A percentile compares a stretch with the other conserved stretches of the same genome.
These are phyloP conservation scores for Pseudoturritis turrita DNA, from an alignment of 345 rosid species.

Conservation along the genomic window DNA sequence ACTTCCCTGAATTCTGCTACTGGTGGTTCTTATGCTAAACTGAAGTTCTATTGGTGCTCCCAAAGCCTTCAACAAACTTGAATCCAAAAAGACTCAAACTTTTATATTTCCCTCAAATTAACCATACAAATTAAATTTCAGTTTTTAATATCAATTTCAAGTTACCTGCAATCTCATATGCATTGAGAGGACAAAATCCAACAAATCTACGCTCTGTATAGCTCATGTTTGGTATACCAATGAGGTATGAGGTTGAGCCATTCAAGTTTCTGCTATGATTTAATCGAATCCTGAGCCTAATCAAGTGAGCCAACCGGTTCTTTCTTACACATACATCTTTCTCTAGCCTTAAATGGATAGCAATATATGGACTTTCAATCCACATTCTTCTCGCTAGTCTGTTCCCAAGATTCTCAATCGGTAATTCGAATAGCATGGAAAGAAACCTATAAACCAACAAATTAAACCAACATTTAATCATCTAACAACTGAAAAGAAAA, in stretches of 20 bases:
- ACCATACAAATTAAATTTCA: too few relatives aligned
- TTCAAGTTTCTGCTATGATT: conserved; percentile 34
- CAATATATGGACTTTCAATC: conserved; percentile 73
- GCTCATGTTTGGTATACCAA: conserved; percentile 49
- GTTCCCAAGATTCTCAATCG: conserved; percentile 56
- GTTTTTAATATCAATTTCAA: not conserved
- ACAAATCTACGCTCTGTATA: conserved; percentile 48
- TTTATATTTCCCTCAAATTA: not conserved
- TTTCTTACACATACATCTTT: conserved; percentile 71
- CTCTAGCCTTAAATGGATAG: conserved; percentile 65
- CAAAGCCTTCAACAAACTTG: conserved; percentile 59
- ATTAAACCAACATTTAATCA: not conserved
- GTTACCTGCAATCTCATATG: conserved; percentile 59
- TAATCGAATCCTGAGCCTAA: conserved; percentile 50
- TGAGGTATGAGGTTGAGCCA: conserved; percentile 48
- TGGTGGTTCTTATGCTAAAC: too few relatives aligned
- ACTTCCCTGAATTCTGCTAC: too few relatives aligned
- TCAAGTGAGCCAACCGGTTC: conserved; percentile 73
- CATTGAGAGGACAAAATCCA: conserved; percentile 62
- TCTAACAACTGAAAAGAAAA: not conserved
- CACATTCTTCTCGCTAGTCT: conserved; percentile 68
- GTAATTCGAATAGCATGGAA: conserved; percentile 60
- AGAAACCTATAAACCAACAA: conserved; percentile 44
- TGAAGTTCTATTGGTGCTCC: conserved; percentile 39
- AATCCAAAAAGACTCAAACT: not conserved